Percentiles rank a stretch among this genome's conserved stretches.
phyloP scores from a whole-genome alignment of 2,329 filamentous ascomycete genomes.

The Fusarium sp. region DNA sequence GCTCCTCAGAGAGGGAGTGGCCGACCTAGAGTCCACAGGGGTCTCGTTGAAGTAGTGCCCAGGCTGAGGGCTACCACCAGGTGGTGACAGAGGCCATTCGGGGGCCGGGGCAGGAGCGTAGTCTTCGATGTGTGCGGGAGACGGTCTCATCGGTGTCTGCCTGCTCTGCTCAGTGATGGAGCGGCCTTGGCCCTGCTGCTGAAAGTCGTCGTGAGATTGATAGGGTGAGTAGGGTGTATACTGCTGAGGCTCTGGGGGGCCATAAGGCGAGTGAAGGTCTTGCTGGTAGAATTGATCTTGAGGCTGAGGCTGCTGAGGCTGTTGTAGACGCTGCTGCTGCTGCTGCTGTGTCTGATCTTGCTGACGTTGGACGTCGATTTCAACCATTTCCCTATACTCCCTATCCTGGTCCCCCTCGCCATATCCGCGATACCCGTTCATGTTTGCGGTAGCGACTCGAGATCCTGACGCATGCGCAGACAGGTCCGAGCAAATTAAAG shows the following conservation, averaged over 20 bases:
- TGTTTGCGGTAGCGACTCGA: conserved; percentile 25
- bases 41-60: conserved; percentile 40
- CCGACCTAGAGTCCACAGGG: conserved; percentile 42
- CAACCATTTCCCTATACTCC: conserved; percentile 51
- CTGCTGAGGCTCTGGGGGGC: conserved; percentile 21
- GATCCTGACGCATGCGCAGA: conserved; percentile 35
- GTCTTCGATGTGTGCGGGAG: conserved; percentile 38
- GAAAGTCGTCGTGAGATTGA: conserved; percentile 40
- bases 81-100: conserved; percentile 43
- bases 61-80: conserved; percentile 35
- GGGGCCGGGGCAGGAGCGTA: conserved; percentile 32
- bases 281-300: conserved; percentile 32
- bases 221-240: conserved; percentile 36
- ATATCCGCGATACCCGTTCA: conserved; percentile 45
- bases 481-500: neutral
- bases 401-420: conserved; percentile 34
- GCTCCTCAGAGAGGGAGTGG: conserved; percentile 42
- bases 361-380: conserved; percentile 49
- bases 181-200: conserved; percentile 27
- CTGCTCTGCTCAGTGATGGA: conserved; percentile 40
- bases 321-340: conserved; percentile 25
- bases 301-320: conserved; percentile 23
- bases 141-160: conserved; percentile 28
- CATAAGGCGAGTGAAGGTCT: conserved; percentile 39
- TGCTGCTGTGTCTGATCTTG: conserved; percentile 44